phyloP scores from a whole-genome alignment of 1,139 yeast genomes.

The Yamadazyma aaseri region DNA sequence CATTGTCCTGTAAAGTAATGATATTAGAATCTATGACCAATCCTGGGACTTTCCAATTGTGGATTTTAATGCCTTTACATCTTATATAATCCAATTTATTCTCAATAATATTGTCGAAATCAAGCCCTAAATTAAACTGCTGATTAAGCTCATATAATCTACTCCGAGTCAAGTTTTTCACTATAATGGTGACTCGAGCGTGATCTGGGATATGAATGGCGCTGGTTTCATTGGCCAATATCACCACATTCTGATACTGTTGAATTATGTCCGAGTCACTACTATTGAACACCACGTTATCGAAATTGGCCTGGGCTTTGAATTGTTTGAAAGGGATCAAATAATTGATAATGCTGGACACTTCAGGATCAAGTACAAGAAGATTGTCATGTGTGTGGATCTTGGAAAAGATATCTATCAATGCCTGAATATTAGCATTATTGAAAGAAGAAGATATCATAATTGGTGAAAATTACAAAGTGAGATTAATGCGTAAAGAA shows the following conservation, averaged over 20 bases:
- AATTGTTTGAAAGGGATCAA: constrained; percentile 60
- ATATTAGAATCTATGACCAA: constrained; percentile 27
- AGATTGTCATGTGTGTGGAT: constrained; percentile 37
- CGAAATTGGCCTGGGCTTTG: constrained; percentile 56
- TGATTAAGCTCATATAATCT: constrained; percentile 30
- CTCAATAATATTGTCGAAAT: constrained; percentile 20
- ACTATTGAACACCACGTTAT: constrained; percentile 49
- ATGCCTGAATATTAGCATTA: constrained; percentile 19
- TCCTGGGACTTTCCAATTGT: constrained; percentile 35
- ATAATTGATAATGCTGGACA: constrained; percentile 57
- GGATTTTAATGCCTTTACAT: constrained; percentile 21
- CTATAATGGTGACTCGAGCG: constrained; percentile 25
- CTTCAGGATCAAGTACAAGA: constrained; percentile 53
- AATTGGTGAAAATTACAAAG: no score
- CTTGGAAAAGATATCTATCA: constrained; percentile 24
- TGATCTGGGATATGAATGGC: constrained; percentile 15
- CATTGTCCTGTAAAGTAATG: constrained; percentile 18
- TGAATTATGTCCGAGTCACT: constrained; percentile 11
- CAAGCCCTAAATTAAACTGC: constrained; percentile 19
- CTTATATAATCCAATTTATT: constrained; percentile 12
- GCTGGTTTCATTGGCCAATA: constrained; percentile 28
- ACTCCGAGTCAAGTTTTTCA: constrained; percentile 30
- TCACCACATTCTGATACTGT: constrained; percentile 34
- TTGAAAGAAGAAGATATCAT: no score
- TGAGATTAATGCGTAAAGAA: no score